A percentile compares a stretch with the other conserved stretches of the same genome.
These are phyloP conservation scores for Paraphoma sp. DNA, from an alignment of 2,329 filamentous ascomycete genomes.

Conservation along the genomic window DNA sequence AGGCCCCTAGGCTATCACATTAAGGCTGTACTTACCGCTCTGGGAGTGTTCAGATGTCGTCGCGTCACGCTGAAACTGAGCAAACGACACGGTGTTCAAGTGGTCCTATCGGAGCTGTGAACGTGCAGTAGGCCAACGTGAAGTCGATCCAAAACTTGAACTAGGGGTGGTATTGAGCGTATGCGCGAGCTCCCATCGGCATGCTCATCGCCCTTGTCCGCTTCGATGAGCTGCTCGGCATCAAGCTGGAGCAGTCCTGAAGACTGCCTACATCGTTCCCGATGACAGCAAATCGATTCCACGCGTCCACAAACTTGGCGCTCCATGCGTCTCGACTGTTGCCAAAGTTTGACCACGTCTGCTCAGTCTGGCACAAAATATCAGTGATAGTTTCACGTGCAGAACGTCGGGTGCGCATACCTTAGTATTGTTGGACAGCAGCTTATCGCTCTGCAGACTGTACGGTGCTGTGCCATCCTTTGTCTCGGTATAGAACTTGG, in stretches of 20 bases:
- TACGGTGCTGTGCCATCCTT: constrained; percentile 32
- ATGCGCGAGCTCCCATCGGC: constrained; percentile 5
- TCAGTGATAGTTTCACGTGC: too few species aligned
- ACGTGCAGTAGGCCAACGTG: too few species aligned
- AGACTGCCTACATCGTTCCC: constrained; percentile 27
- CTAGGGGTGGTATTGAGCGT: constrained; percentile 3
- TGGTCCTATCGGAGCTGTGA: too few species aligned
- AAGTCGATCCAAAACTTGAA: not conserved
- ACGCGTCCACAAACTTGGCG: constrained; percentile 26
- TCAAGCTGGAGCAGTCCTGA: constrained; percentile 28
- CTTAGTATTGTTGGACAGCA: constrained; percentile 25
- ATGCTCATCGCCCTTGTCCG: constrained; percentile 7
- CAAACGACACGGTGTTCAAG: too few species aligned
- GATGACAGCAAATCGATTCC: constrained; percentile 27
- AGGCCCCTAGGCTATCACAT: too few species aligned
- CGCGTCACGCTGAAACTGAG: too few species aligned
- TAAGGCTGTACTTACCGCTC: too few species aligned
- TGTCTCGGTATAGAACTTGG: constrained; percentile 39
- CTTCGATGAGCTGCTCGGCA: constrained; percentile 8
- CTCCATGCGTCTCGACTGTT: constrained; percentile 22
- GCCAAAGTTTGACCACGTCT: constrained; percentile 24
- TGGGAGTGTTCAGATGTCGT: too few species aligned
- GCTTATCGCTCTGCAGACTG: constrained; percentile 27
- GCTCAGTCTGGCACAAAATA: constrained; percentile 14
- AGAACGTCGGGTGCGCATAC: constrained; percentile 7